Conservation (phyloP, 768 basidiomycete genomes). For the Phaeolepiota aurea region DNA sequence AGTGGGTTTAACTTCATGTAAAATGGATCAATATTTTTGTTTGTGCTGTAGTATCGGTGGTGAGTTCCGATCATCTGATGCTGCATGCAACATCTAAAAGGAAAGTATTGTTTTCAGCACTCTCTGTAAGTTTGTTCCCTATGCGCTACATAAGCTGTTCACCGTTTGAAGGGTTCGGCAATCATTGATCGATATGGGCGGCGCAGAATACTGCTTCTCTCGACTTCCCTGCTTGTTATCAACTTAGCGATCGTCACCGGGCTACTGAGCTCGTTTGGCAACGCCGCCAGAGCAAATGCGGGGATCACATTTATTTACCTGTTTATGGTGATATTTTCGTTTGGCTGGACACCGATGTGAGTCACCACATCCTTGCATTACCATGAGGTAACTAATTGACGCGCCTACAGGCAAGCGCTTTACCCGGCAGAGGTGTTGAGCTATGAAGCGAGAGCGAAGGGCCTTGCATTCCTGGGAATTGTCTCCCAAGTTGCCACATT, state of each 20-base stretch:
- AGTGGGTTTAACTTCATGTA: too few relatives aligned
- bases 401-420: constrained; percentile 44
- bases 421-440: constrained; percentile 46
- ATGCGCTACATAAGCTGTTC: background rate
- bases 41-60: constrained; percentile 30
- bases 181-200: constrained; percentile 42
- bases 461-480: constrained; percentile 40
- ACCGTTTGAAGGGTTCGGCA: constrained; percentile 27
- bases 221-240: constrained; percentile 25
- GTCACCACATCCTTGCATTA: constrained; percentile 8
- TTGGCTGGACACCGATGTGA: constrained; percentile 49
- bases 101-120: constrained; percentile 8
- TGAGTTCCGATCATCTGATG: constrained; percentile 15
- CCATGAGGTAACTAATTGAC: too few relatives aligned
- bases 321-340: constrained; percentile 45
- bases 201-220: constrained; percentile 32
- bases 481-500: constrained; percentile 31
- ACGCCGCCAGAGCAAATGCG: constrained; percentile 30
- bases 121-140: constrained; percentile 15
- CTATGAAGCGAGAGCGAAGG: constrained; percentile 44
- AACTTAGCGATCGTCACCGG: constrained; percentile 40
- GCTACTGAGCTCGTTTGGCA: constrained; percentile 29
- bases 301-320: constrained; percentile 44
- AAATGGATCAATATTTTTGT: too few relatives aligned
- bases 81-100: too few relatives aligned